A percentile compares a stretch with the other conserved stretches of the same genome.
phyloP scores from a whole-genome alignment of 345 rosid species.

The Tarenaya hassleriana region DNA sequence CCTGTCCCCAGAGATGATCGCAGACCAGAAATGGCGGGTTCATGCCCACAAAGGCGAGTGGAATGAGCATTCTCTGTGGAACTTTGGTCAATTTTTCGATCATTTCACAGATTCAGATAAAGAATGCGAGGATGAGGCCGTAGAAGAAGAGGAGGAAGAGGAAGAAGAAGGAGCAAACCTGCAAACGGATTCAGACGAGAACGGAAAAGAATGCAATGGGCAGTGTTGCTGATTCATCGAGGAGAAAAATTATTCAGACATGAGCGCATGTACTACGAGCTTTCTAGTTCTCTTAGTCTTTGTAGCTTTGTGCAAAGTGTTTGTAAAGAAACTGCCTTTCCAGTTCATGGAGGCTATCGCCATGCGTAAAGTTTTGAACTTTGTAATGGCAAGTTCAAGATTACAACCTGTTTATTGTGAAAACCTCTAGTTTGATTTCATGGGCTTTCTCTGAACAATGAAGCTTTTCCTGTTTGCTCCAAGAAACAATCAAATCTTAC shows the following conservation, averaged over 20 bases:
- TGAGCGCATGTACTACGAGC: slow-evolving; percentile 13
- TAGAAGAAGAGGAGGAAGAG: slow-evolving; percentile 1
- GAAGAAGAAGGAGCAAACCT: slow-evolving; percentile 8
- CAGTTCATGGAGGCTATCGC: no score
- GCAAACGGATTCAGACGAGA: slow-evolving; percentile 15
- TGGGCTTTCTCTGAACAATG: no score
- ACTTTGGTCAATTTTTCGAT: slow-evolving; percentile 60
- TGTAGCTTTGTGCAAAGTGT: slow-evolving; percentile 23
- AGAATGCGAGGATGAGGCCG: slow-evolving; percentile 25
- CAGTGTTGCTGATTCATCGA: slow-evolving; percentile 4
- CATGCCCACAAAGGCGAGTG: slow-evolving; percentile 49
- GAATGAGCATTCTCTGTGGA: slow-evolving; percentile 71
- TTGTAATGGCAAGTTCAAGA: background rate
- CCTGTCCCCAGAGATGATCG: slow-evolving; percentile 73
- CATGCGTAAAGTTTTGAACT: background rate
- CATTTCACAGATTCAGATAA: slow-evolving; percentile 32
- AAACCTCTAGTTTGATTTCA: no score
- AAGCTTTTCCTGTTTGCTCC: background rate
- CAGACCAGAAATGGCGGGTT: slow-evolving; percentile 77
- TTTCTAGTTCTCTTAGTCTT: slow-evolving; percentile 20
- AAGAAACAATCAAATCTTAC: slow-evolving; percentile 10
- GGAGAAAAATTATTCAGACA: slow-evolving; percentile 3
- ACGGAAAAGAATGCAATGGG: slow-evolving; percentile 25
- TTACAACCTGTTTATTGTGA: no score
- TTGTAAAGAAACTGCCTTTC: slow-evolving; percentile 3